Base-by-base conservation (phyloP, 306 rosid species). In the Potentilla sterilis region DNA sequence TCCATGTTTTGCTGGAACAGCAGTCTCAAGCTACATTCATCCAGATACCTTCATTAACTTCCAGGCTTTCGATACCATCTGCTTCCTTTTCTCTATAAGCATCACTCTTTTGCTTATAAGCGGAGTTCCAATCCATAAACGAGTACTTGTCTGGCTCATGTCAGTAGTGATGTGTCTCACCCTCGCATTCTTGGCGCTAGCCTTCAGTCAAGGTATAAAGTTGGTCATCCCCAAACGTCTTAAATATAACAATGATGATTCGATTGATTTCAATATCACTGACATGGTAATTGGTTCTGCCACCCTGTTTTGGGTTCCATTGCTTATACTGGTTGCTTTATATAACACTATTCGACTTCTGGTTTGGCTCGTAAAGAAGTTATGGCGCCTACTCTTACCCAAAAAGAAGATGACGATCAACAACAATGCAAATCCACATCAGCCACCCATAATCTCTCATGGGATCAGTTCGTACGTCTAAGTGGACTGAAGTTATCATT, bases 321-420 rank as follows among this genome's bases (percentile, higher is more conserved):
- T 51, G 58, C 22, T 48, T 48, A 0, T 4, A 18, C 2, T 51
- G 58, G 58, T 6, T 9, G 22, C 22, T 64, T 37, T 0, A 77
- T 76, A 81, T 40, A 85, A 78, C 47, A 6, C 49, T n/a, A 14
- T 44, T 11, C 75, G 79, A n/a, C 44, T 79, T 5, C 14, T 83
- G 24, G 24, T 59, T 12, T 86, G 87, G 89, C 7, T 57, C 1
- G 72, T 49, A 10, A 74, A 41, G 21, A 55, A 6, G 38, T 49
- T 41, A 3, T 4, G 16, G 34, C 34, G 34, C 12, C 22, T n/a
- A 2, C 0, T 7, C 28, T 16, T 1, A 21, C 7, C 9, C 58
- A 51, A 18, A 51, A 16, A 1, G 2, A 51, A 51, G 58, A 51
- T 1, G 58, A 14, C 22, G 58, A 51, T 8, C 21, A 51, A 2